phyloP scores from a whole-genome alignment of 2,329 filamentous ascomycete genomes.

The Cercospora brassicicola region DNA sequence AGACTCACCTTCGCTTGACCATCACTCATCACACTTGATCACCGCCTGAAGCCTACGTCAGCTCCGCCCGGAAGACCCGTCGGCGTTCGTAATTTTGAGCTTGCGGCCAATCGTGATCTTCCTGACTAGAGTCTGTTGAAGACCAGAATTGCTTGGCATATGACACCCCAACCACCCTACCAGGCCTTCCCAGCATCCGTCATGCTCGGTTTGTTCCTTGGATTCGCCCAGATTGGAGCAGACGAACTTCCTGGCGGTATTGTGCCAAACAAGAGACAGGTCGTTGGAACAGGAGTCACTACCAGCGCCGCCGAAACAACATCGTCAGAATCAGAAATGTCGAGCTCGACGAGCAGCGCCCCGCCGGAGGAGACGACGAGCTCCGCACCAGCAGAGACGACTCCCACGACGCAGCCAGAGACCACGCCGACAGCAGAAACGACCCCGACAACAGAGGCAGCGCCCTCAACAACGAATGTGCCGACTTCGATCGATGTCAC shows the following conservation, averaged over 20 bases:
- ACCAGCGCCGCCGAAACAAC: conserved; percentile 17
- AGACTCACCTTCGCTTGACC: not conserved
- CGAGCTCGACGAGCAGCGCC: conserved; percentile 11
- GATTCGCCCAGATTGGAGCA: conserved; percentile 36
- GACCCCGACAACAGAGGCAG: conserved; percentile 15
- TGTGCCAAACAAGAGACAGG: conserved; percentile 38
- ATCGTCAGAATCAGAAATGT: conserved; percentile 16
- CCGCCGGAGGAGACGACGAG: conserved; percentile 14
- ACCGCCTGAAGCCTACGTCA: not conserved
- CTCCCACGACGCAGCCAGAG: conserved; percentile 7
- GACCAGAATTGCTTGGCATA: conserved; percentile 4
- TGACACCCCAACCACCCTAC: conserved; percentile 10
- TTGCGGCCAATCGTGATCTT: not conserved
- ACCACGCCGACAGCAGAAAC: conserved; percentile 20
- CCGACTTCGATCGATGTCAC: conserved; percentile 33
- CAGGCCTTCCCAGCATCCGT: conserved; percentile 16
- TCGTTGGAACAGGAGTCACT: conserved; percentile 35
- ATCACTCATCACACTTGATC: not conserved
- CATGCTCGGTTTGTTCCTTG: conserved; percentile 35
- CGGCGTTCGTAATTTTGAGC: not conserved
- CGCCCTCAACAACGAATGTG: conserved; percentile 23
- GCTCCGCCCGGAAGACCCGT: not conserved
- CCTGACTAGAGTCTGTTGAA: not conserved
- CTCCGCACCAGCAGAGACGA: not conserved
- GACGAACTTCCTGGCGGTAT: conserved; percentile 37